phyloP scores from a whole-genome alignment of 2,329 filamentous ascomycete species.

The Aureobasidium sp. region DNA sequence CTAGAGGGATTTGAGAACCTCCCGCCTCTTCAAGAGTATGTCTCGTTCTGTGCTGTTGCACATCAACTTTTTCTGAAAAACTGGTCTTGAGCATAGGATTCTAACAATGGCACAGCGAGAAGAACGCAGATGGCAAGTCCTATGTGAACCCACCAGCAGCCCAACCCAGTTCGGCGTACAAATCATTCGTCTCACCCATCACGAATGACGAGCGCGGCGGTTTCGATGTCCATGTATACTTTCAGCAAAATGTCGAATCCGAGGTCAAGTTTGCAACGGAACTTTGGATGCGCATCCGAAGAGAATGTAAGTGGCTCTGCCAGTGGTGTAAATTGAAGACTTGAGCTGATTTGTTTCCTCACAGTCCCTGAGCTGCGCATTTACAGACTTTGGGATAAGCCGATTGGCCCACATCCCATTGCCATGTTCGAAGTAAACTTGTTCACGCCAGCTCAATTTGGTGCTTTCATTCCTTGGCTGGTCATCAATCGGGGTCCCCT shows the following conservation, averaged over 20 bases:
- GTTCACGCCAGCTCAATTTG: conserved; percentile 77
- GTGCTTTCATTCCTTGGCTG: conserved; percentile 81
- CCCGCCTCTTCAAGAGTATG: conserved; percentile 39
- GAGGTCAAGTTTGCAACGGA: conserved; percentile 63
- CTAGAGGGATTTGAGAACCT: conserved; percentile 45
- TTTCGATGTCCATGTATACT: conserved; percentile 86
- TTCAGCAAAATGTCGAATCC: conserved; percentile 53
- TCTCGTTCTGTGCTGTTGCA: neutral
- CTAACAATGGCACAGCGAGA: conserved; percentile 40
- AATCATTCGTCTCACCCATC: conserved; percentile 60
- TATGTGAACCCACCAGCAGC: conserved; percentile 58
- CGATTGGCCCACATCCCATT: conserved; percentile 73
- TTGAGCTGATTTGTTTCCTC: neutral
- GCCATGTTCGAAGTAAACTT: conserved; percentile 93
- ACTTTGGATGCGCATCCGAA: conserved; percentile 69
- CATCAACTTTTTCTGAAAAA: neutral
- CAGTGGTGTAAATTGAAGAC: too few relatives aligned
- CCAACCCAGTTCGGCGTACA: conserved; percentile 58
- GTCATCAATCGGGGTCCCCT: conserved; percentile 73
- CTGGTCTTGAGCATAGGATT: neutral
- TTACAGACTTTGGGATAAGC: conserved; percentile 68
- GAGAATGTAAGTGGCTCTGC: conserved; percentile 56
- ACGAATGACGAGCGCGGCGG: conserved; percentile 60
- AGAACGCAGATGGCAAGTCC: conserved; percentile 68
- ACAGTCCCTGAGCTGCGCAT: conserved; percentile 77